Conservation (phyloP, 306 rosid genomes). For the Prunus campanulata region DNA sequence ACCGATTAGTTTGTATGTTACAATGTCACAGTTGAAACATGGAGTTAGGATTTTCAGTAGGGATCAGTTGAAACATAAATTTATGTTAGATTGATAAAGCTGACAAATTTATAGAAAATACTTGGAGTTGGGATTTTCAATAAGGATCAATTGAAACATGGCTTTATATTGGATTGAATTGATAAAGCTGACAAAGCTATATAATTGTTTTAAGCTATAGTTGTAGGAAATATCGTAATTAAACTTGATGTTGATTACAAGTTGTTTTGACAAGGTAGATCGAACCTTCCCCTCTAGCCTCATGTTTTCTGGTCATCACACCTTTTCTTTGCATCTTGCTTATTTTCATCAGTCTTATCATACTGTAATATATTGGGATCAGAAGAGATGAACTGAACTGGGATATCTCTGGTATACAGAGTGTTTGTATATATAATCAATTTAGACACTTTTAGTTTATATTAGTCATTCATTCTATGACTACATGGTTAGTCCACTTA, state of each 20-base stretch:
- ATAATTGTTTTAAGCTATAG: background rate
- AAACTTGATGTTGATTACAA: background rate
- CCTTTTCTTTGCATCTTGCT: background rate
- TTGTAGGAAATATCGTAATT: background rate
- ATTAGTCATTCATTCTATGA: background rate
- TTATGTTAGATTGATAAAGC: background rate
- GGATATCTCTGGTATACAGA: background rate
- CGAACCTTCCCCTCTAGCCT: background rate
- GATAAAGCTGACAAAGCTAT: background rate
- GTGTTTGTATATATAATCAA: background rate
- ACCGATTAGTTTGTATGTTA: background rate
- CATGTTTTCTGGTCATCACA: background rate
- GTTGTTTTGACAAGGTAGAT: background rate
- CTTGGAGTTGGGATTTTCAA: background rate
- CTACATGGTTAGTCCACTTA: background rate
- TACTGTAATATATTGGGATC: slow-evolving; percentile 1
- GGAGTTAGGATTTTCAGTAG: background rate
- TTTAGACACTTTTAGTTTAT: background rate
- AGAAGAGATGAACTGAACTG: background rate
- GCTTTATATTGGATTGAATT: background rate
- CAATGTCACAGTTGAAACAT: background rate
- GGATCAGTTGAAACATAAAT: background rate
- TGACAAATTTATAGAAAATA: background rate
- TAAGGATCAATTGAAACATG: background rate
- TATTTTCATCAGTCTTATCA: background rate